Conservation (phyloP, 768 basidiomycete genomes). For the Boletales sp. region DNA sequence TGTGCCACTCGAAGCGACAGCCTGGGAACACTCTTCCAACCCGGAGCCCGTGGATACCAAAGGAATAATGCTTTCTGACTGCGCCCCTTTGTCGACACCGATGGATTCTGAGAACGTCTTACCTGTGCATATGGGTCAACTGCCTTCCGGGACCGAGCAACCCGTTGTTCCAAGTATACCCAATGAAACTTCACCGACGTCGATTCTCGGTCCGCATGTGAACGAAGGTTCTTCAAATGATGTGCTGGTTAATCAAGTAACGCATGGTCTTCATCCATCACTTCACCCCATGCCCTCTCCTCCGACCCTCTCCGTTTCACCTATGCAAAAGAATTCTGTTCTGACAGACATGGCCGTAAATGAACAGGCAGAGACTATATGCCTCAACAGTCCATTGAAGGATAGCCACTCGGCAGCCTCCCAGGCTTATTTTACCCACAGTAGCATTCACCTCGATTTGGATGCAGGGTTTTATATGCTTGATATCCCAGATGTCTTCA, state of each 20-base stretch:
- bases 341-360: background rate
- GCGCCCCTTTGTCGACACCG: background rate
- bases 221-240: background rate
- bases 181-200: background rate
- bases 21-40: background rate
- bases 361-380: background rate
- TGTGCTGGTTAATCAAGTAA: background rate
- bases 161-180: background rate
- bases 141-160: background rate
- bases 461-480: slow-evolving; percentile 32
- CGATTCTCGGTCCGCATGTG: background rate
- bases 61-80: background rate
- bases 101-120: background rate
- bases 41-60: background rate
- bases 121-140: background rate
- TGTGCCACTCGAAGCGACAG: background rate
- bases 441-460: background rate
- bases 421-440: background rate
- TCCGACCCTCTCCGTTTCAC: background rate
- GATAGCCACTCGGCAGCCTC: background rate
- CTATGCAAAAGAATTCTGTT: background rate
- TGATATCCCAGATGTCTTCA: slow-evolving; percentile 30
- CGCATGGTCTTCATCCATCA: background rate
- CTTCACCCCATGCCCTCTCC: background rate
- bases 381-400: background rate